Evolutionary conservation across 352 stramenopile genomes (phyloP), one percentile per base, ranked within the genome.

Genomic region (Phytophthora uliginosa): DNA sequence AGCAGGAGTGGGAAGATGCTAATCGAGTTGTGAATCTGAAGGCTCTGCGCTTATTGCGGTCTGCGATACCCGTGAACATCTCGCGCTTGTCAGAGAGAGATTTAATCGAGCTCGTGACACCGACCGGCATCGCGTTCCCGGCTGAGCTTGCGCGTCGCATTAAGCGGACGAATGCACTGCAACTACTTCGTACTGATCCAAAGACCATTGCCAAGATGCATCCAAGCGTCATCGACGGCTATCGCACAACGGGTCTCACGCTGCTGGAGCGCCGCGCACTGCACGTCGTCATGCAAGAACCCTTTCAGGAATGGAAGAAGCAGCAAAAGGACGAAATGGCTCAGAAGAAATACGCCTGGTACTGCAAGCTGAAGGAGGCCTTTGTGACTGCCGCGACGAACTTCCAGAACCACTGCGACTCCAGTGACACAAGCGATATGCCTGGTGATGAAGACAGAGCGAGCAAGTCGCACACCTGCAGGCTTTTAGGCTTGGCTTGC

Each of bases 121-220:
- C 90, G 8, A 91, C 85, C 28, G 87, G 89, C 2, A 71, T 72
- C n/a, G 67, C 79, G 52, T 88, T 97, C 31, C 81, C 90, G 4
- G 72, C 73, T 10, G 82, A 88, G 4, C 83, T 96, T 6, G 92
- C 93, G 0, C 88, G 88, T 45, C 86, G 92, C 6, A 86, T 98
- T 10, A 98, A 98, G 73, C 86, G 93, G 17, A 97, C 90, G 15
- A 98, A 97, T 66, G 85, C 96, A 9, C 74, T 98, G 0, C 83
- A 95, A 56, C 72, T 97, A 12, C 68, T 97, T 7, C 89, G 93
- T 26, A 77, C 88, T 10, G 78, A 92, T 18, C 93, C 93, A 0
- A 82, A 84, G 52, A 85, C 84, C 7, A 90, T 98, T 47, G 71
- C 79, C 33, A 80, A 85, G 58, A 97, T 97, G 89, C 92, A 98